Percentiles rank a stretch among this genome's conserved stretches.
Conservation (phyloP, 331 rosid genomes). For the Rosa hybrid region DNA sequence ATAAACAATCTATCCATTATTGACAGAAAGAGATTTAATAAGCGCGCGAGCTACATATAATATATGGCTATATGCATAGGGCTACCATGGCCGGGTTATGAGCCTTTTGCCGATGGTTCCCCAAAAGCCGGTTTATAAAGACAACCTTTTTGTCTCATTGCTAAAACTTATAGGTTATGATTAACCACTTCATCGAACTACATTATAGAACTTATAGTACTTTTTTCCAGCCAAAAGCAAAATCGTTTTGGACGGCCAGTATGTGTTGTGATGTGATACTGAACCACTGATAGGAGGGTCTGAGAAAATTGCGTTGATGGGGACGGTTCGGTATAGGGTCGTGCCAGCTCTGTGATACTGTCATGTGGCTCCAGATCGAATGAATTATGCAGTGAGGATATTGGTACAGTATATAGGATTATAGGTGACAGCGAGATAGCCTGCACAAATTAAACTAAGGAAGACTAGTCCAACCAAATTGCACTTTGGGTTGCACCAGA, state of each 20-base stretch:
- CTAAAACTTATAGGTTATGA: not conserved
- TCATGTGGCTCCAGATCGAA: slow-evolving; percentile 1
- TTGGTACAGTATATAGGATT: not conserved
- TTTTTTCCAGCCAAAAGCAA: not conserved
- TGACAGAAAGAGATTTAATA: too few relatives aligned
- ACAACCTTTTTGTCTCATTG: not conserved
- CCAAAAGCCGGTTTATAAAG: not conserved
- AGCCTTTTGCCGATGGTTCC: not conserved
- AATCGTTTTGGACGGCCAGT: not conserved
- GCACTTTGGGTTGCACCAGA: not conserved
- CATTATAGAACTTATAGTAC: too few relatives aligned
- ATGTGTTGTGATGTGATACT: not conserved
- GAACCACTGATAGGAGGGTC: not conserved
- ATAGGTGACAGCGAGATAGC: not conserved
- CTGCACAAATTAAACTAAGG: not conserved
- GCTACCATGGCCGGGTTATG: not conserved
- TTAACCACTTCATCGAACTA: not conserved
- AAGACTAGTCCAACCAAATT: not conserved
- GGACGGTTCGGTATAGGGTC: not conserved
- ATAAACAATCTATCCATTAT: too few relatives aligned
- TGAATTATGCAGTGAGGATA: not conserved
- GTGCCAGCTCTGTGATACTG: not conserved
- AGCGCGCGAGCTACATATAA: too few relatives aligned
- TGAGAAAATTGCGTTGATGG: not conserved
- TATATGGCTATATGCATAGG: not conserved